Evolutionary conservation across 805 yeast species (phyloP).

Genomic region (Cyberlindnera euphorbiiphila): DNA sequence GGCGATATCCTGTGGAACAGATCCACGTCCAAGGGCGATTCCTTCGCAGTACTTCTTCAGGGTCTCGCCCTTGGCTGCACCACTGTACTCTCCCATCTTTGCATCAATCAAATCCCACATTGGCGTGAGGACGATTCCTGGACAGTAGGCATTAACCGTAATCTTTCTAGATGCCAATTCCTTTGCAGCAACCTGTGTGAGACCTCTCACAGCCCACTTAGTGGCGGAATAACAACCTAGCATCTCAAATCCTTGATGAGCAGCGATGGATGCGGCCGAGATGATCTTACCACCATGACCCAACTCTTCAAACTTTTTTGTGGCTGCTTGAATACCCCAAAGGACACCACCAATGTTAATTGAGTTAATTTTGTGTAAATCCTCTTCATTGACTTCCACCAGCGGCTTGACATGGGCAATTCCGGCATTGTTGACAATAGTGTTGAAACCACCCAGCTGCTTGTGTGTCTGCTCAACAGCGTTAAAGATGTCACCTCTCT

Average conservation of each 20-base stretch:
- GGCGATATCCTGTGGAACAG: slow-evolving; percentile 36
- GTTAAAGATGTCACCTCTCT: slow-evolving; percentile 23
- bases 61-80: slow-evolving; percentile 29
- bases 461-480: slow-evolving; percentile 30
- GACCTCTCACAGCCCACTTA: slow-evolving; percentile 35
- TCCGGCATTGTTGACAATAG: slow-evolving; percentile 38
- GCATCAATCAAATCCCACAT: slow-evolving; percentile 33
- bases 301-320: slow-evolving; percentile 26
- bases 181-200: slow-evolving; percentile 36
- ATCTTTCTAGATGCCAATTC: slow-evolving; percentile 35
- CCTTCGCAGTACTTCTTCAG: slow-evolving; percentile 26
- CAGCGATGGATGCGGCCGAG: slow-evolving; percentile 35
- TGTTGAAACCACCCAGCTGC: slow-evolving; percentile 32
- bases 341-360: slow-evolving; percentile 33
- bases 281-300: slow-evolving; percentile 36
- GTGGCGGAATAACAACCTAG: slow-evolving; percentile 34
- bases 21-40: slow-evolving; percentile 34
- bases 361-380: slow-evolving; percentile 22
- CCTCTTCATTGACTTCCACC: slow-evolving; percentile 29
- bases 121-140: slow-evolving; percentile 40
- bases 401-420: slow-evolving; percentile 28
- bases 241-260: slow-evolving; percentile 31
- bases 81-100: slow-evolving; percentile 24
- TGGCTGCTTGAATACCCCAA: slow-evolving; percentile 34
- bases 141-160: slow-evolving; percentile 37